A percentile compares a stretch with the other conserved stretches of the same genome.
Evolutionary conservation across 192 early-diverging fungal species (phyloP).

Genomic region (Backusella tarrabulga): DNA sequence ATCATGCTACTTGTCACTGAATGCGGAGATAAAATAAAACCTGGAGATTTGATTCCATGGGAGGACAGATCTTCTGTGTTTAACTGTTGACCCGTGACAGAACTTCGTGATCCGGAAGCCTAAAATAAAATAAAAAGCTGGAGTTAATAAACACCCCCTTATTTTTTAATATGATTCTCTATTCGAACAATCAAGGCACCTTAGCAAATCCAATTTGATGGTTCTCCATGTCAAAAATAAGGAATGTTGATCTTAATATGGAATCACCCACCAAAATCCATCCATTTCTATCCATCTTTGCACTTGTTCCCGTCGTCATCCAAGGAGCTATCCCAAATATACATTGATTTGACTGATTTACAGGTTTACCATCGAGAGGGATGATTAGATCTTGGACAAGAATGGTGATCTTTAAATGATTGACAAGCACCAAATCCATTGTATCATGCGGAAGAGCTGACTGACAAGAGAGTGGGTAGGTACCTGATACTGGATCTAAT

Average conservation of each 20-base stretch:
- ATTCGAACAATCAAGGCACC: neutral
- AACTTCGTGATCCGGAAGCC: constrained; percentile 6
- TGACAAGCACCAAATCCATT: neutral
- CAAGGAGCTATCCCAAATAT: constrained; percentile 33
- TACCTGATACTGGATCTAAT: neutral
- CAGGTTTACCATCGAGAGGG: constrained; percentile 10
- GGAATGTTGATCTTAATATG: constrained; percentile 20
- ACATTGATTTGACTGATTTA: neutral
- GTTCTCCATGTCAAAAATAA: constrained; percentile 27
- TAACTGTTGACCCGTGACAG: constrained; percentile 1
- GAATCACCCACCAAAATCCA: constrained; percentile 29
- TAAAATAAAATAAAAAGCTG: neutral
- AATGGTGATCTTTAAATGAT: constrained; percentile 1
- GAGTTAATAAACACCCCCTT: neutral
- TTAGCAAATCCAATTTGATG: constrained; percentile 32
- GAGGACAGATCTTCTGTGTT: constrained; percentile 5
- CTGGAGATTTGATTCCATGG: neutral
- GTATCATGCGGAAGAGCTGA: neutral
- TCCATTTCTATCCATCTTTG: constrained; percentile 15
- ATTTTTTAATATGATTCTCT: neutral
- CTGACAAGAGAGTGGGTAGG: constrained; percentile 6
- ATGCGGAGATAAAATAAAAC: neutral
- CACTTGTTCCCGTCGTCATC: neutral
- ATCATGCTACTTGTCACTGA: neutral
- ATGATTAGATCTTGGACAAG: constrained; percentile 11